phyloP scores from a whole-genome alignment of 2,329 filamentous ascomycete species.

The Leptoxyphium fumago region DNA sequence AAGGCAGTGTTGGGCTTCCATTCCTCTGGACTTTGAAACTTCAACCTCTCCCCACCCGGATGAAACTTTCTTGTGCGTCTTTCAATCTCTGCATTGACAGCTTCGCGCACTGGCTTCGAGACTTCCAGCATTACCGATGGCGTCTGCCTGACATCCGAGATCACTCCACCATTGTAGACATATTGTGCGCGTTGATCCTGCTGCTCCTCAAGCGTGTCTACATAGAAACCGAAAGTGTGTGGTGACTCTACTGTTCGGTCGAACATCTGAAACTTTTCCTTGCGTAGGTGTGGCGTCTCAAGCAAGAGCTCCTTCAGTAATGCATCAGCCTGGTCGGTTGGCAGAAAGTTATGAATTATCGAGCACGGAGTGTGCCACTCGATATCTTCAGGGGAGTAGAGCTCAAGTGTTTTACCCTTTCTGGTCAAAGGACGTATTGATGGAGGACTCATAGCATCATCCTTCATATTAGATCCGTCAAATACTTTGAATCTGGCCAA shows the following conservation, averaged over 20 bases:
- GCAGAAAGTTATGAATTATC: constrained; percentile 82
- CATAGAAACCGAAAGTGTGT: constrained; percentile 72
- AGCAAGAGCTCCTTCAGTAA: constrained; percentile 61
- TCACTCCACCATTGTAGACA: constrained; percentile 63
- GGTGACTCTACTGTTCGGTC: constrained; percentile 74
- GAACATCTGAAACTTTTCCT: constrained; percentile 69
- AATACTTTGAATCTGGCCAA: constrained; percentile 10
- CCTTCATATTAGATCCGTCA: neutral
- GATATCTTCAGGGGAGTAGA: constrained; percentile 71
- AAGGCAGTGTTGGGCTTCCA: constrained; percentile 87
- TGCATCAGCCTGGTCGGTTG: constrained; percentile 52
- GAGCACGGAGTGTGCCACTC: constrained; percentile 76
- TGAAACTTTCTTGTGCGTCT: constrained; percentile 55
- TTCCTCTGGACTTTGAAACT: constrained; percentile 53
- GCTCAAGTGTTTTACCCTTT: constrained; percentile 68
- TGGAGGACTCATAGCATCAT: neutral
- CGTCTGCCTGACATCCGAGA: constrained; percentile 63
- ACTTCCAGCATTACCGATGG: constrained; percentile 60
- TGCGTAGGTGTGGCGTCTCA: constrained; percentile 57
- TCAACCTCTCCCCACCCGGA: constrained; percentile 56
- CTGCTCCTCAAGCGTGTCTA: constrained; percentile 57
- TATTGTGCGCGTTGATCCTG: constrained; percentile 62
- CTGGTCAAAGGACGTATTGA: constrained; percentile 40
- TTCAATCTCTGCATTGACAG: constrained; percentile 66
- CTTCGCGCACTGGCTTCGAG: constrained; percentile 52